These are phyloP conservation scores for Patellaria atrata DNA, from an alignment of 495 filamentous ascomycete genomes.

Conservation along the genomic window DNA sequence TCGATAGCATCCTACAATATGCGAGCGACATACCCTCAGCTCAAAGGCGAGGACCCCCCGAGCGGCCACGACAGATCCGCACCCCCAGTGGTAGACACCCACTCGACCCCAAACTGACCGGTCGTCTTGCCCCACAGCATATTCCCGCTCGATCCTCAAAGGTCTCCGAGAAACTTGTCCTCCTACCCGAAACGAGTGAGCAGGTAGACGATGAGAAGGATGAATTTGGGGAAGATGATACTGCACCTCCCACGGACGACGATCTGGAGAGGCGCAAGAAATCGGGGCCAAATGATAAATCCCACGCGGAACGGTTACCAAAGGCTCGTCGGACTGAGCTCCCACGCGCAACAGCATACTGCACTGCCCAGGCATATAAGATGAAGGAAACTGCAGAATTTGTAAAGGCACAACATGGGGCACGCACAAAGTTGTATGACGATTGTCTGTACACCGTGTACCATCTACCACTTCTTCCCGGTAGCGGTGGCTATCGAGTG, in stretches of 20 bases:
- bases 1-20: slow-evolving; percentile 91
- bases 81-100: slow-evolving; percentile 33
- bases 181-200: slow-evolving; percentile 68
- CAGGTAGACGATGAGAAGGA: slow-evolving; percentile 39
- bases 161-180: slow-evolving; percentile 83
- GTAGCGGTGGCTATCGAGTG: slow-evolving; percentile 70
- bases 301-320: slow-evolving; percentile 85
- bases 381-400: slow-evolving; percentile 76
- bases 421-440: slow-evolving; percentile 94
- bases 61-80: slow-evolving; percentile 33
- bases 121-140: slow-evolving; percentile 30
- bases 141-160: slow-evolving; percentile 82
- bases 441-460: slow-evolving; percentile 95
- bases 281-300: slow-evolving; percentile 57
- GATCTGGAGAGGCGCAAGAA: slow-evolving; percentile 50
- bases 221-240: slow-evolving; percentile 45
- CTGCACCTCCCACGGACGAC: slow-evolving; percentile 61
- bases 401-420: slow-evolving; percentile 76
- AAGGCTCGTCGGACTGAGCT: slow-evolving; percentile 77
- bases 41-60: slow-evolving; percentile 65
- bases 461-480: slow-evolving; percentile 76
- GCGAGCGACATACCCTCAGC: slow-evolving; percentile 90
- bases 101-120: slow-evolving; percentile 28
- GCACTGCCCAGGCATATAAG: slow-evolving; percentile 86
- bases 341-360: slow-evolving; percentile 85